Base-by-base conservation (phyloP, 306 rosid species). In the Glycine latifolia region DNA sequence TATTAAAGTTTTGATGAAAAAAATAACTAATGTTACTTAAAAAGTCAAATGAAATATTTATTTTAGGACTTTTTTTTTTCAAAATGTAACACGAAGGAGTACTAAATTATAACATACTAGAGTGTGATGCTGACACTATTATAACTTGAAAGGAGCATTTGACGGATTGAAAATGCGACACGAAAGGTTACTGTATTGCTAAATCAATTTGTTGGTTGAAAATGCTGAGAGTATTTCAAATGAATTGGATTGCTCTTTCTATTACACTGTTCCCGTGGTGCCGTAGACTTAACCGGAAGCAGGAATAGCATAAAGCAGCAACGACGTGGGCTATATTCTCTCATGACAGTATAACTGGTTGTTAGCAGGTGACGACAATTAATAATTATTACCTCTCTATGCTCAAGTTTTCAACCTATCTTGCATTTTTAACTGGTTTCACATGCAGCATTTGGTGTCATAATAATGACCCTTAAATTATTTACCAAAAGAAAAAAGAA, bases 361-460 rank as follows among this genome's bases (percentile, higher is more conserved):
- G 26, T 33, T 65, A 46, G 31, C 59, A 67, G 35, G 15, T 66
- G 7, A 31, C 63, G 0, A 15, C 67, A 14, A 58, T 15, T 26
- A 65, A 65, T 77, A 77, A 46, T 70, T 48, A 56, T 72, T 15
- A 72, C 7, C 4, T 56, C 4, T 41, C 85, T 68, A 52, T 41
- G 17, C 61, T 65, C 70, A 3, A 2, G 5, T 37, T 4, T 37
- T 79, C 73, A 3, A 2, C 5, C 59, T 39, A 63, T 26, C 9
- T 63, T 58, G n/a, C 11, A 15, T 69, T 65, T 6, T 71, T 78
- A 81, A 87, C 75, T 61, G 70, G 58, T 74, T 70, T 69, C 85
- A 87, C 88, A 79, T 87, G 90, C 83, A 62, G 88, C 87, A 83
- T 75, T 55, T 53, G 88, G 44, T 10, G 54, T 54, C 55, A 86